A percentile compares a stretch with the other conserved stretches of the same genome.
phyloP scores from a whole-genome alignment of 768 basidiomycete genomes.

The Gautieria morchelliformis region DNA sequence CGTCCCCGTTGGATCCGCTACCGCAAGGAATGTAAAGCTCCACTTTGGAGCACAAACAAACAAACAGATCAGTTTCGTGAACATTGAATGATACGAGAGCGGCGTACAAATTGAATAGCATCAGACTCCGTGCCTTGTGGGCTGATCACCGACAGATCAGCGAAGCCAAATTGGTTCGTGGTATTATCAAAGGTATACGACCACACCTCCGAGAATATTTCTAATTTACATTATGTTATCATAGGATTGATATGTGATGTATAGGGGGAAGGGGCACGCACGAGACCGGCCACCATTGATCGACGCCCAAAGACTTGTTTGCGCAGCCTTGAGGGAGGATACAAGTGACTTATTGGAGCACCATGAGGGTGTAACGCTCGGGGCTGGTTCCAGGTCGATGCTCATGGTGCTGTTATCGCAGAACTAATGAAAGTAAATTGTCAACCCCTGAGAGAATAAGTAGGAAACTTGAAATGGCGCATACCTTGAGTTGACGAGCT shows the following conservation, averaged over 20 bases:
- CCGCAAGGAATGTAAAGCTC: not conserved
- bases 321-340: slow-evolving; percentile 24
- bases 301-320: slow-evolving; percentile 28
- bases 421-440: not conserved
- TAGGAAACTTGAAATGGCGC: not conserved
- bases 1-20: not conserved
- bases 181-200: slow-evolving; percentile 26
- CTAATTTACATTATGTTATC: slow-evolving; percentile 12
- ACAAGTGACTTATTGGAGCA: slow-evolving; percentile 27
- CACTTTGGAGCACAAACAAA: not conserved
- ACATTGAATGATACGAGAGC: not conserved
- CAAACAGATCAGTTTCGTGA: not conserved
- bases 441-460: not conserved
- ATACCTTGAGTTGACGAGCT: slow-evolving; percentile 26
- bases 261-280: slow-evolving; percentile 11
- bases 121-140: slow-evolving; percentile 34
- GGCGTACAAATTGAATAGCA: slow-evolving; percentile 25
- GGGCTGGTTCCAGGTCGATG: slow-evolving; percentile 14
- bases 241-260: not conserved
- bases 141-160: slow-evolving; percentile 29
- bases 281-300: slow-evolving; percentile 26
- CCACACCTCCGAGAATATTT: slow-evolving; percentile 33
- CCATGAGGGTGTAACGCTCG: slow-evolving; percentile 23
- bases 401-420: slow-evolving; percentile 16
- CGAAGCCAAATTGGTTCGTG: slow-evolving; percentile 28